A percentile compares a stretch with the other conserved stretches of the same genome.
These are phyloP conservation scores for Corymbia maculata DNA, from an alignment of 345 rosid species.

Conservation along the genomic window DNA sequence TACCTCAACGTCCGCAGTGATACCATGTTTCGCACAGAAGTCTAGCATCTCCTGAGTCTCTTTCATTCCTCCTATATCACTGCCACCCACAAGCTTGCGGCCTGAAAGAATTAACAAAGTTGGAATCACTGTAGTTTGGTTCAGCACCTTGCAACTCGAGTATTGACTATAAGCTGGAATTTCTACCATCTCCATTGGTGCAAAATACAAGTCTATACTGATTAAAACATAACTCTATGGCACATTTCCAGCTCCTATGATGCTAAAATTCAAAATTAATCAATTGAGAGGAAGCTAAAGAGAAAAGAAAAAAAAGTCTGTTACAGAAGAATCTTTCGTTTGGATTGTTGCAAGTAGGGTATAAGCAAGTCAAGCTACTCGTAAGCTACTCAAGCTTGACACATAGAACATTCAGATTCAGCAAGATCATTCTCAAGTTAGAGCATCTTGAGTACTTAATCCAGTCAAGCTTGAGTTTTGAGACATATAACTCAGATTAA, in stretches of 20 bases:
- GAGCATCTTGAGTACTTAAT: background rate
- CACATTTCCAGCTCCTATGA: background rate
- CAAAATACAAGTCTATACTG: background rate
- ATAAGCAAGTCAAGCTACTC: background rate
- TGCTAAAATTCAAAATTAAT: background rate
- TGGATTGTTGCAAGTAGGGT: background rate
- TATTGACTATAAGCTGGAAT: constrained; percentile 24
- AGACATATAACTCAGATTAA: background rate
- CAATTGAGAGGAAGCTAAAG: background rate
- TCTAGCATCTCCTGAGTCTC: background rate
- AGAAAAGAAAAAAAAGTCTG: background rate
- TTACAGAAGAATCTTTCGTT: background rate
- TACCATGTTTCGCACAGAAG: constrained; percentile 75
- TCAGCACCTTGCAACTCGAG: background rate
- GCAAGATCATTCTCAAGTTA: background rate
- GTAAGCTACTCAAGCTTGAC: background rate
- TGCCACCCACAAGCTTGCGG: background rate
- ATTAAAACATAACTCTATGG: background rate
- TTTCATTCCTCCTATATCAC: background rate
- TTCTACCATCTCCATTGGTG: background rate
- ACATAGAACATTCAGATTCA: background rate
- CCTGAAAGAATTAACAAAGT: constrained; percentile 1
- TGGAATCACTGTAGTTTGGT: background rate
- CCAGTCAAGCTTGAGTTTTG: background rate
- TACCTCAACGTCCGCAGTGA: constrained; percentile 71